phyloP scores from a whole-genome alignment of 495 filamentous ascomycete genomes.

The Paragyromitra xinjiangensis region DNA sequence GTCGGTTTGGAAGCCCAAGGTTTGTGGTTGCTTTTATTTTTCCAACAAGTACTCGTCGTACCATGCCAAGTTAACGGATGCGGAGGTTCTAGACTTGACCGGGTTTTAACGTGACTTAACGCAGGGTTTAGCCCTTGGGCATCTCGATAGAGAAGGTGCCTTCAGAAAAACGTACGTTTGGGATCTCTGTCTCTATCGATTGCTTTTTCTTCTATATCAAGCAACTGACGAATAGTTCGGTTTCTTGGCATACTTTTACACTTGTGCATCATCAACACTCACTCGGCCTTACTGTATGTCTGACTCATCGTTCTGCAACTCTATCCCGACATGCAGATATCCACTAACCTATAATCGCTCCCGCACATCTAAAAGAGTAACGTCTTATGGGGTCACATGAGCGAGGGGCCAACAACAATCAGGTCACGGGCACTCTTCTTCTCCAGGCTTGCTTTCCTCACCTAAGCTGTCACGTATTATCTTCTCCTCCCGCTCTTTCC shows the following conservation, averaged over 20 bases:
- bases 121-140: neutral
- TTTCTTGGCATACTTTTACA: neutral
- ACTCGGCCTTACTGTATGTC: neutral
- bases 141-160: neutral
- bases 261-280: constrained; percentile 1
- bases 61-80: too few relatives aligned
- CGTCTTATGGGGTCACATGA: neutral
- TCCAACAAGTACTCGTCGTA: too few relatives aligned
- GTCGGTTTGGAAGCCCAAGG: too few relatives aligned
- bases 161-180: neutral
- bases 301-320: constrained; percentile 10
- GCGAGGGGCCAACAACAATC: neutral
- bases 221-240: neutral
- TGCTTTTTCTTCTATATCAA: neutral
- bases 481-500: neutral
- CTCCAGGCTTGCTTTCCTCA: neutral
- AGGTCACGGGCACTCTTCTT: neutral
- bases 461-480: neutral
- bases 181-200: neutral
- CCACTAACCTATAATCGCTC: neutral
- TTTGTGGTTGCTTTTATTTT: too few relatives aligned
- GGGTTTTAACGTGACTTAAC: neutral
- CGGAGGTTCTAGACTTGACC: too few relatives aligned
- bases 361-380: neutral
- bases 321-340: neutral